Base-by-base conservation (phyloP, 257 asterid genomes). In the Nicotiana paniculata region DNA sequence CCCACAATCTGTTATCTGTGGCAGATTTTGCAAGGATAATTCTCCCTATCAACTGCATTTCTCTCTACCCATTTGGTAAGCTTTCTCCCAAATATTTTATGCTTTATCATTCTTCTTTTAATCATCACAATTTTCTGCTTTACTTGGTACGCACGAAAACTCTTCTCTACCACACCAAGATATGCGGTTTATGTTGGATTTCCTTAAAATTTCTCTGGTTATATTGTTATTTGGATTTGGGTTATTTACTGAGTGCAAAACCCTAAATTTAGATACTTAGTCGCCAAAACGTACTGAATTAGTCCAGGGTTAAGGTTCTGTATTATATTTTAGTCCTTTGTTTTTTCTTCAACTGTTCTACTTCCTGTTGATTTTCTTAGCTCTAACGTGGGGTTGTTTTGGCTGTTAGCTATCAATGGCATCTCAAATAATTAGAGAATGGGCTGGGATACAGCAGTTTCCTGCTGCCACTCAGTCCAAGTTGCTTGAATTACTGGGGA, bases 391-490 rank as follows among this genome's bases (percentile, higher is more conserved):
- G 48, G 58, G 37, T 84, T 78, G 79, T 48, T 62, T 81, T 81
- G 43, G 37, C 5, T 80, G 57, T 68, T 86, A 88, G 95, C 69
- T 81, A 67, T 43, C 78, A 68, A 96, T 96, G 99, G 97, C 97
- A 70, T 89, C 87, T n/a, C 97, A 89, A 61, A 35, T 91, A 43
- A 85, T 93, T 48, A 92, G 87, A 88, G 99, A 96, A 87, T 96
- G 99, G 99, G 84, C 91, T 21, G 95, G 96, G 64, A 90, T 96
- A 62, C 97, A 93, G 86, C 96, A 93, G 86, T 96, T 96, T 84
- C 99, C 99, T 16, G 89, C 91, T 21, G 97, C 97, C 51, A 96
- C 98, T 59, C 98, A 94, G 89, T 92, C 92, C 81, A 94, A 93
- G 85, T 81, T 96, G 95, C 94, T 89, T 81, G 97, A 92, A 70